Percentiles rank a stretch among this genome's conserved stretches.
Evolutionary conservation across 257 asterid genomes (phyloP).

Genomic region (Catharanthus roseus): DNA sequence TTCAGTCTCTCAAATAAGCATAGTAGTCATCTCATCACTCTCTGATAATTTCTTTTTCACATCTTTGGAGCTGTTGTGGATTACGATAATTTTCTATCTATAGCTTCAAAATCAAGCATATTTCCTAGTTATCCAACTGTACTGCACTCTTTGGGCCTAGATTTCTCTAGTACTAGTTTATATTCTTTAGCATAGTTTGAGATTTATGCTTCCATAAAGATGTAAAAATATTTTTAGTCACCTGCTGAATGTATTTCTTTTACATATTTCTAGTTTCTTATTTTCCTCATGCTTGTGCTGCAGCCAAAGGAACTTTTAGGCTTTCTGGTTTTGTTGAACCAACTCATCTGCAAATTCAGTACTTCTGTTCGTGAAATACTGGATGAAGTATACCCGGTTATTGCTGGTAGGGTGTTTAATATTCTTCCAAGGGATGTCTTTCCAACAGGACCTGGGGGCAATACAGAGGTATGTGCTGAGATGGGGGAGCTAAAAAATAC

Average conservation of each 20-base stretch:
- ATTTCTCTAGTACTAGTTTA: not conserved
- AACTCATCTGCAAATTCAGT: slow-evolving; percentile 87
- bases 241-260: too few relatives aligned
- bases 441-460: slow-evolving; percentile 73
- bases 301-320: slow-evolving; percentile 94
- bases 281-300: slow-evolving; percentile 19
- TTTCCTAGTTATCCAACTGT: not conserved
- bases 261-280: too few relatives aligned
- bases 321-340: slow-evolving; percentile 76
- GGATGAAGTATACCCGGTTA: slow-evolving; percentile 81
- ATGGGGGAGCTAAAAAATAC: not conserved
- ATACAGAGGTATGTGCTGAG: slow-evolving; percentile 60
- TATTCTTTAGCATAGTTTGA: not conserved
- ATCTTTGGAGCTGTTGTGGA: not conserved
- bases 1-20: not conserved
- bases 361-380: slow-evolving; percentile 56
- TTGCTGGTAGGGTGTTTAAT: slow-evolving; percentile 58
- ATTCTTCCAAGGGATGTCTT: slow-evolving; percentile 68
- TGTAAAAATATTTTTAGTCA: not conserved
- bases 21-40: not conserved
- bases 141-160: too few relatives aligned
- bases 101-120: not conserved
- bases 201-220: not conserved
- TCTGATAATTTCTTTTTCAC: not conserved
- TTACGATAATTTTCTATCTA: not conserved